phyloP scores from a whole-genome alignment of 2,329 filamentous ascomycete genomes.

The Xylariaceae sp. region DNA sequence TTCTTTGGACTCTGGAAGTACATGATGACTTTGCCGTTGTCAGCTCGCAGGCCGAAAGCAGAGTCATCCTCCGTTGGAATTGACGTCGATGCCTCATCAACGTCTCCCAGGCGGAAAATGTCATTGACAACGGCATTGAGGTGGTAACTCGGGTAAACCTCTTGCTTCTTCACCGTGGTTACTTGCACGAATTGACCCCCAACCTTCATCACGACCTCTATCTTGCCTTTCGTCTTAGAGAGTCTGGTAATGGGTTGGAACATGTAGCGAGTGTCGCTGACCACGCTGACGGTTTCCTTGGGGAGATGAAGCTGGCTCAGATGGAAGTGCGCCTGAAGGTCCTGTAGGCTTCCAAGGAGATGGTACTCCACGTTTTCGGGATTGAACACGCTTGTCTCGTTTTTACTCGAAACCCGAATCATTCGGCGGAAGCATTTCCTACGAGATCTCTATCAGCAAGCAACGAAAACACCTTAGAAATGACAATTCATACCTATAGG shows the following conservation, averaged over 20 bases:
- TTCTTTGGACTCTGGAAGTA: slow-evolving; percentile 63
- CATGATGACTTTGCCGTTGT: slow-evolving; percentile 65
- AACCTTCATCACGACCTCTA: slow-evolving; percentile 61
- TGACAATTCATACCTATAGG: slow-evolving; percentile 53
- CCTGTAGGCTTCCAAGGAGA: slow-evolving; percentile 56
- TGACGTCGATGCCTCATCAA: slow-evolving; percentile 59
- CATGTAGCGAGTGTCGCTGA: slow-evolving; percentile 57
- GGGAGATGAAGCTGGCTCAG: slow-evolving; percentile 59
- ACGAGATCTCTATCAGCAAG: slow-evolving; percentile 8
- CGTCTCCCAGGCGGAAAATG: slow-evolving; percentile 59
- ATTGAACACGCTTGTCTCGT: slow-evolving; percentile 52
- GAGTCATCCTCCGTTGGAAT: slow-evolving; percentile 60
- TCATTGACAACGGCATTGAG: slow-evolving; percentile 61
- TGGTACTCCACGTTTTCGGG: slow-evolving; percentile 60
- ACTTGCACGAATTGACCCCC: slow-evolving; percentile 64
- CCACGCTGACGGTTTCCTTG: slow-evolving; percentile 62
- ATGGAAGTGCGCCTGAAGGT: slow-evolving; percentile 60
- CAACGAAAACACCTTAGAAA: too few relatives aligned
- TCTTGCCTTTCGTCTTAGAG: slow-evolving; percentile 63
- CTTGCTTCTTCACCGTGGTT: slow-evolving; percentile 61
- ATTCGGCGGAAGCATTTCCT: slow-evolving; percentile 59
- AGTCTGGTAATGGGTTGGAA: slow-evolving; percentile 59
- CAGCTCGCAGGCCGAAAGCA: slow-evolving; percentile 58
- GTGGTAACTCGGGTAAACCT: slow-evolving; percentile 54
- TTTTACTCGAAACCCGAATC: slow-evolving; percentile 53